Percentiles rank a stretch among this genome's conserved stretches.
phyloP scores from a whole-genome alignment of 768 basidiomycete genomes.

The Mycena kentingensis region DNA sequence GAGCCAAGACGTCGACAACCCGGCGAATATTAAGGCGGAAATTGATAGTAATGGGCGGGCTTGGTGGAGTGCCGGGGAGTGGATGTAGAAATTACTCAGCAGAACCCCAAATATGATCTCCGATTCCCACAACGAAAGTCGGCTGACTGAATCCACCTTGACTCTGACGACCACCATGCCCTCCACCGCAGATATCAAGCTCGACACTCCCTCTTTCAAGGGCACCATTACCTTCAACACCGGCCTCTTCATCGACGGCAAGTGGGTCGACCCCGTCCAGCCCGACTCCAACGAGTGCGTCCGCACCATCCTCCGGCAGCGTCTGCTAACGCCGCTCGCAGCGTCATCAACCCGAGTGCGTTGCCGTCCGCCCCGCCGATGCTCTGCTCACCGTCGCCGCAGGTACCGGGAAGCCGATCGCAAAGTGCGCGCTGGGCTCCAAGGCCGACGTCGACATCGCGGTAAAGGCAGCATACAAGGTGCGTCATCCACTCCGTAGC shows the following conservation, averaged over 20 bases:
- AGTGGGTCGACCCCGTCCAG: slow-evolving; percentile 52
- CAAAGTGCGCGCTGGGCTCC: slow-evolving; percentile 50
- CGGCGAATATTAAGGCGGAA: no score
- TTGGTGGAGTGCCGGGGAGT: no score
- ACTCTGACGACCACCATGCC: no score
- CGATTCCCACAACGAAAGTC: no score
- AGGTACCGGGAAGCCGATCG: slow-evolving; percentile 41
- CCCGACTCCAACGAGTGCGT: slow-evolving; percentile 57
- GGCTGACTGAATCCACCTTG: no score
- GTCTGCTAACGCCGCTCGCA: neutral
- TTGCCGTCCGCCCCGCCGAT: no score
- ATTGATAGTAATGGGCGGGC: no score
- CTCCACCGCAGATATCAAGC: slow-evolving; percentile 38
- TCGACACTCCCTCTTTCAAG: slow-evolving; percentile 44
- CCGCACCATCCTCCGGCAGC: neutral
- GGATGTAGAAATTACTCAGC: no score
- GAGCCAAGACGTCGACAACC: no score
- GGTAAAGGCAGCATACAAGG: slow-evolving; percentile 57
- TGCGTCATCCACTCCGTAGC: no score
- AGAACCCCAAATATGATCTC: no score
- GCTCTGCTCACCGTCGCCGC: neutral
- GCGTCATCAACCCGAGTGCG: slow-evolving; percentile 21
- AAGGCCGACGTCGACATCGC: slow-evolving; percentile 65
- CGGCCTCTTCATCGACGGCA: slow-evolving; percentile 61
- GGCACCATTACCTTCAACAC: slow-evolving; percentile 46